phyloP scores from a whole-genome alignment of 2,329 filamentous ascomycete species.

The Cladophialophora exuberans region DNA sequence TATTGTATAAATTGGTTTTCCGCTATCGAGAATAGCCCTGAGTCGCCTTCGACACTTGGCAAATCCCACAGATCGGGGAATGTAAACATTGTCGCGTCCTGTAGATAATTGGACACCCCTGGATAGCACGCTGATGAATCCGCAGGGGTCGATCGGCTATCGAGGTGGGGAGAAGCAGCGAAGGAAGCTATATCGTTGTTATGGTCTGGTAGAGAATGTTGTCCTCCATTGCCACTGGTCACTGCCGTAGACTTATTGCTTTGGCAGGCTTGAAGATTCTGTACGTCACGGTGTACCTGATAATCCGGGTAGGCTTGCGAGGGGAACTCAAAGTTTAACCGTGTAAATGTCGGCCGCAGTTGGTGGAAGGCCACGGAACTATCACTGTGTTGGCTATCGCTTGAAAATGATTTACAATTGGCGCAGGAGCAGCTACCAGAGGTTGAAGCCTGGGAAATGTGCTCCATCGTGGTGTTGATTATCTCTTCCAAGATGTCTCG shows the following conservation, averaged over 20 bases:
- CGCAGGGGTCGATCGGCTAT: too few relatives aligned
- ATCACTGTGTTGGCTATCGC: too few relatives aligned
- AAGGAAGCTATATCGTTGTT: too few relatives aligned
- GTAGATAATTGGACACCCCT: neutral
- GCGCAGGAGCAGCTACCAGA: too few relatives aligned
- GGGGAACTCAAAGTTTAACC: neutral
- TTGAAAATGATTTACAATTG: too few relatives aligned
- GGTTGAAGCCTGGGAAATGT: too few relatives aligned
- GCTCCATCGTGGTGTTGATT: conserved; percentile 6
- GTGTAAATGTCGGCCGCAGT: neutral
- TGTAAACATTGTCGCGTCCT: neutral
- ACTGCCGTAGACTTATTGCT: too few relatives aligned
- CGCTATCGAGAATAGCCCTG: neutral
- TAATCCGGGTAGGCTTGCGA: neutral
- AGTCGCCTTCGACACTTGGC: neutral
- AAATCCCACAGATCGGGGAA: neutral
- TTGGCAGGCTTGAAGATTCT: too few relatives aligned
- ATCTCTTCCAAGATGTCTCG: conserved; percentile 3
- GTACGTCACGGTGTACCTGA: too few relatives aligned
- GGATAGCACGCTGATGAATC: neutral
- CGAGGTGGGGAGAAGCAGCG: too few relatives aligned
- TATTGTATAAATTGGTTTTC: neutral
- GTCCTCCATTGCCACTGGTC: too few relatives aligned
- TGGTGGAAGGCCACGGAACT: conserved; percentile 8
- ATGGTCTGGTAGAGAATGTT: too few relatives aligned